Evolutionary conservation across 1,284 basidiomycete genomes (phyloP).

Genomic region (Megacollybia platyphylla): DNA sequence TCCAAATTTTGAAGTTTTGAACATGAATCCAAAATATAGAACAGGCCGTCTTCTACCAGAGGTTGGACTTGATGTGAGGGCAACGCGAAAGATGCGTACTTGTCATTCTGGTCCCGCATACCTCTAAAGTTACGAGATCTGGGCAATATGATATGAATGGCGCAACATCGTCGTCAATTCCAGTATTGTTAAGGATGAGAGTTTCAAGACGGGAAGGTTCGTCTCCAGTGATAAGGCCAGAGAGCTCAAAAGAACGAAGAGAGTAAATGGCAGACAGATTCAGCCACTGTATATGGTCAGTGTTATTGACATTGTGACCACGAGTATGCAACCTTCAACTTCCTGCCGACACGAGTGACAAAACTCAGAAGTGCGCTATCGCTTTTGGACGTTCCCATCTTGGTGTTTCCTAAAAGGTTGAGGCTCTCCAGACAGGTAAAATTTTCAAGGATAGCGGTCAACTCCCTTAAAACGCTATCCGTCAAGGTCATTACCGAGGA

Average conservation of each 20-base stretch:
- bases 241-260: slow-evolving; percentile 40
- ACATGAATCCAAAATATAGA: slow-evolving; percentile 46
- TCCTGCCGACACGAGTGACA: slow-evolving; percentile 39
- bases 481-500: slow-evolving; percentile 41
- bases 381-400: slow-evolving; percentile 29
- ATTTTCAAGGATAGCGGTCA: slow-evolving; percentile 28
- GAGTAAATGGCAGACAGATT: slow-evolving; percentile 42
- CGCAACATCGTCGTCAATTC: slow-evolving; percentile 42
- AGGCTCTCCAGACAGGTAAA: slow-evolving; percentile 32
- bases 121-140: slow-evolving; percentile 30
- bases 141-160: slow-evolving; percentile 40
- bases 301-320: neutral
- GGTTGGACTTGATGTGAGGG: neutral
- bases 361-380: slow-evolving; percentile 30
- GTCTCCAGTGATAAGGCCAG: slow-evolving; percentile 25
- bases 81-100: slow-evolving; percentile 18
- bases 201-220: slow-evolving; percentile 26
- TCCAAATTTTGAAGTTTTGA: slow-evolving; percentile 36
- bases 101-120: slow-evolving; percentile 47
- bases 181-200: slow-evolving; percentile 48
- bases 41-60: slow-evolving; percentile 39
- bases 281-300: slow-evolving; percentile 21
- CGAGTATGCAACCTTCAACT: slow-evolving; percentile 32
- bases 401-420: slow-evolving; percentile 50
- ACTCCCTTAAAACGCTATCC: slow-evolving; percentile 29